These are phyloP conservation scores for Pestalotiopsis sp. DNA, from an alignment of 2,329 filamentous ascomycete genomes.

Conservation along the genomic window DNA sequence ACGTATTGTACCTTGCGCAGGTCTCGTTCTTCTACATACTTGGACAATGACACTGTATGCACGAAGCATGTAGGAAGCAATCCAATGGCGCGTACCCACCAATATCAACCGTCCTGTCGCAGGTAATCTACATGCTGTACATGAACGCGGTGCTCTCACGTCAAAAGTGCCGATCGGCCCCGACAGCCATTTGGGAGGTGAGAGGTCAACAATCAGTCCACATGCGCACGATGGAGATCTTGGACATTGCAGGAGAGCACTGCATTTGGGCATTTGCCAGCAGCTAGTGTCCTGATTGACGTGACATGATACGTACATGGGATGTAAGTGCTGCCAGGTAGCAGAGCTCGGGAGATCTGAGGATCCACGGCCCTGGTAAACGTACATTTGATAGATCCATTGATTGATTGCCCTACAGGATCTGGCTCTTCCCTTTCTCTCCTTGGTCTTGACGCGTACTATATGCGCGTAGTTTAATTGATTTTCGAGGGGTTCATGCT, in stretches of 20 bases:
- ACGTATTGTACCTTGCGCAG: background rate
- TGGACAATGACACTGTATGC: slow-evolving; percentile 4
- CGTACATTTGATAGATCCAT: background rate
- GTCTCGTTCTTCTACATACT: background rate
- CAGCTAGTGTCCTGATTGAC: background rate
- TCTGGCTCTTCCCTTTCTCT: background rate
- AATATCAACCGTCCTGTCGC: background rate
- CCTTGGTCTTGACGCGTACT: background rate
- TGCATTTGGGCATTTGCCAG: background rate
- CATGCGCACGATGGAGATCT: slow-evolving; percentile 4
- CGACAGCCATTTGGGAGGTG: background rate
- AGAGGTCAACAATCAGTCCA: background rate
- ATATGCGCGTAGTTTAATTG: background rate
- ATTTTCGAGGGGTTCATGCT: background rate
- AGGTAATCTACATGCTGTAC: slow-evolving; percentile 7
- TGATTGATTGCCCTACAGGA: background rate
- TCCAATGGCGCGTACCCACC: background rate
- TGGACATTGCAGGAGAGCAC: slow-evolving; percentile 4
- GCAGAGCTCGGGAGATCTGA: background rate
- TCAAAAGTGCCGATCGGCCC: slow-evolving; percentile 8
- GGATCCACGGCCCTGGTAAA: background rate
- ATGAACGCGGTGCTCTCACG: slow-evolving; percentile 1
- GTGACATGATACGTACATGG: background rate
- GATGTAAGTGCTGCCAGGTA: background rate
- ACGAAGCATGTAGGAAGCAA: background rate